phyloP scores from a whole-genome alignment of 345 rosid species.

The Pistacia atlantica region DNA sequence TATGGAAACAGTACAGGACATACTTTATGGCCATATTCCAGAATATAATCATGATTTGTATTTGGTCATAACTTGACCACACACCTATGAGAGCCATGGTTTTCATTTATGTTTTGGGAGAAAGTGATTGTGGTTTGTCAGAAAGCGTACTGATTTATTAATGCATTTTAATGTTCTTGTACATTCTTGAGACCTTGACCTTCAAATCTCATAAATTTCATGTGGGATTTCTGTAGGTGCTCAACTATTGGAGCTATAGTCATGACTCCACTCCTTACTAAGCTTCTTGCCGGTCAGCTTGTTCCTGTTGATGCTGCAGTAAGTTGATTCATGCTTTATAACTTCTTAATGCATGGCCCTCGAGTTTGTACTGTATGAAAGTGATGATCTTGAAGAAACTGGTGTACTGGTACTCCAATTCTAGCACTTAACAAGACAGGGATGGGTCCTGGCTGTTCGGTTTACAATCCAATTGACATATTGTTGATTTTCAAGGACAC shows the following conservation, averaged over 20 bases:
- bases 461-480: not conserved
- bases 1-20: not conserved
- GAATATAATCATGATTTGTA: not conserved
- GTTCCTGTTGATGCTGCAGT: conserved; percentile 98
- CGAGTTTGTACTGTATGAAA: not conserved
- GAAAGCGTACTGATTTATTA: not conserved
- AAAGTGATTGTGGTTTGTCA: not conserved
- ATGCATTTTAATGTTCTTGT: not conserved
- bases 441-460: not conserved
- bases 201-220: conserved; percentile 18
- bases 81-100: not conserved
- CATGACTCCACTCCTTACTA: conserved; percentile 98
- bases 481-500: not conserved
- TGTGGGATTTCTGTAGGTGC: conserved; percentile 53
- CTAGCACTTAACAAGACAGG: not conserved
- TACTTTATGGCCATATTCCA: not conserved
- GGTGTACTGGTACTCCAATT: not conserved
- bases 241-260: conserved; percentile 96
- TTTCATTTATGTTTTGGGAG: not conserved
- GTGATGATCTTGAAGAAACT: not conserved
- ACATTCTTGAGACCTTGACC: not conserved
- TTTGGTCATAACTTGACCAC: conserved; percentile 5
- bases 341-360: not conserved
- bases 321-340: conserved; percentile 31
- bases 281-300: conserved; percentile 99